Conservation (phyloP, 306 rosid genomes). For the Cucurbita ficifolia region DNA sequence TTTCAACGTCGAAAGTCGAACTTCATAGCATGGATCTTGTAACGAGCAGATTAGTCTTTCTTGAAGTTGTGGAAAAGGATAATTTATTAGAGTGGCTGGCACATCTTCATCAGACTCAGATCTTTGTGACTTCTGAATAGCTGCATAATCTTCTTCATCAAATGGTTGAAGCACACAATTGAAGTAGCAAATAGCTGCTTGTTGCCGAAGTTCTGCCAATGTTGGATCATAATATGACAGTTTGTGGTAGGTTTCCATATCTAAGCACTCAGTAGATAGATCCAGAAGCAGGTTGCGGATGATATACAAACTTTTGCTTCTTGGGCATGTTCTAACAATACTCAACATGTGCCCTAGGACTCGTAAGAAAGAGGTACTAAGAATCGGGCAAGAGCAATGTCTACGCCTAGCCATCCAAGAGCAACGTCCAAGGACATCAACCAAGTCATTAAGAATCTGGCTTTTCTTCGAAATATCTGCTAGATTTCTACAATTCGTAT, state of each 20-base stretch:
- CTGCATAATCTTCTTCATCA: constrained; percentile 30
- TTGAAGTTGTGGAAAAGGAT: constrained; percentile 35
- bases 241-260: constrained; percentile 34
- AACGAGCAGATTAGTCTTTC: constrained; percentile 53
- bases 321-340: constrained; percentile 41
- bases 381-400: constrained; percentile 56
- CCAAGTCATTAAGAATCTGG: constrained; percentile 44
- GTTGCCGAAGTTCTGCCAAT: constrained; percentile 61
- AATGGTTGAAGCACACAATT: constrained; percentile 63
- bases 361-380: constrained; percentile 51
- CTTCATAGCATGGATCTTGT: constrained; percentile 74
- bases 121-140: constrained; percentile 15
- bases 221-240: constrained; percentile 64
- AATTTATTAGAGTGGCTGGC: constrained; percentile 28
- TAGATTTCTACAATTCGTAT: constrained; percentile 61
- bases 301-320: constrained; percentile 20
- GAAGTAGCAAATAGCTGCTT: constrained; percentile 71
- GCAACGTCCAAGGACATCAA: constrained; percentile 32
- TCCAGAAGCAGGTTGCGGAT: constrained; percentile 49
- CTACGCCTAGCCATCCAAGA: constrained; percentile 62
- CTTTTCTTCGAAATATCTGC: constrained; percentile 69
- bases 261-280: constrained; percentile 58
- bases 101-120: constrained; percentile 24
- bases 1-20: constrained; percentile 80
- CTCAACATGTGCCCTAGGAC: constrained; percentile 74